Percentiles rank a stretch among this genome's conserved stretches.
These are phyloP conservation scores for Mrakia gelida DNA, from an alignment of 768 basidiomycete species.

Conservation along the genomic window DNA sequence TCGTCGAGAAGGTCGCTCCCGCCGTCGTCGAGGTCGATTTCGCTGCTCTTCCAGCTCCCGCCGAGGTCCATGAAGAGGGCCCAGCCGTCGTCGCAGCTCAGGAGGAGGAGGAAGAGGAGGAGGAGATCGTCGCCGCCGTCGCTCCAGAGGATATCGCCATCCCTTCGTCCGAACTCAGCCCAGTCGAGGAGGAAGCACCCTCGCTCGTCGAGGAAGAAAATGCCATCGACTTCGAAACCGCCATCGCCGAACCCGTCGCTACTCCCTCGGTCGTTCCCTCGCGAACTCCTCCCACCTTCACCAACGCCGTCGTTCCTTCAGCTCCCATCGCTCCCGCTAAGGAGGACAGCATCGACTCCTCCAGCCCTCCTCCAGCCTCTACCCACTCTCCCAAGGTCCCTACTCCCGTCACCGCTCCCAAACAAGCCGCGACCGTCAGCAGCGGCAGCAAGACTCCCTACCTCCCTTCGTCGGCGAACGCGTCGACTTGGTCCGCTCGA, in stretches of 20 bases:
- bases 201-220: background rate
- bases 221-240: too few species aligned
- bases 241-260: background rate
- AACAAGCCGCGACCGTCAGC: background rate
- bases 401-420: background rate
- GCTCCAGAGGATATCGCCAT: constrained; percentile 1
- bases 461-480: background rate
- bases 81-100: background rate
- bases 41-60: background rate
- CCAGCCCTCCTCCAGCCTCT: background rate
- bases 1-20: background rate
- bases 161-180: constrained; percentile 1
- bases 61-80: too few species aligned
- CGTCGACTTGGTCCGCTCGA: constrained; percentile 2
- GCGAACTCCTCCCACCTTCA: background rate
- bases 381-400: background rate
- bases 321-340: background rate
- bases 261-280: background rate
- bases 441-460: background rate
- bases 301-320: background rate
- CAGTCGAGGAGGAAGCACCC: constrained; percentile 4
- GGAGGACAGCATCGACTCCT: constrained; percentile 9
- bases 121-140: background rate
- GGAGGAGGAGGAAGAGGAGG: background rate
- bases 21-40: background rate